Evolutionary conservation across 164 flowering plant species (phyloP).

Genomic region (Aristolochia californica): DNA sequence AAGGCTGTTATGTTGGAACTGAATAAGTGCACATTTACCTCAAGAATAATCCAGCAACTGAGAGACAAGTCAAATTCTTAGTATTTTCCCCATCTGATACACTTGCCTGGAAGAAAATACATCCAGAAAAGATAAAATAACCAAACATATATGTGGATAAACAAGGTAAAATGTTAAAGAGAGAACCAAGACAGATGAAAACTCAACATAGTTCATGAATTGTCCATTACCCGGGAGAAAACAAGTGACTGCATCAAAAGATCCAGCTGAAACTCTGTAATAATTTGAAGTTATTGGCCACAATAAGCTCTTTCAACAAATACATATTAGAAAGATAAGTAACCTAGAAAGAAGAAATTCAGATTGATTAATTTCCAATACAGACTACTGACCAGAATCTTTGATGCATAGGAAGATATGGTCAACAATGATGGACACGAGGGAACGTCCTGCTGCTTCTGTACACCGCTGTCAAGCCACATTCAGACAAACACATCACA

Average conservation of each 20-base stretch:
- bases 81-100: conserved; percentile 68
- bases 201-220: background rate
- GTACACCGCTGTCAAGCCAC: conserved; percentile 43
- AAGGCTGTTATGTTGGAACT: background rate
- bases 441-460: conserved; percentile 90
- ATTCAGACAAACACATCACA: background rate
- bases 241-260: conserved; percentile 90
- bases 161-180: background rate
- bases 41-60: conserved; percentile 73
- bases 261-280: conserved; percentile 92
- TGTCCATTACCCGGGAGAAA: conserved; percentile 73
- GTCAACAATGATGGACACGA: conserved; percentile 77
- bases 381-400: conserved; percentile 64
- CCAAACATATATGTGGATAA: too few relatives aligned
- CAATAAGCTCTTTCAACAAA: background rate
- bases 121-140: background rate
- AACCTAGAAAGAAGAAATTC: background rate
- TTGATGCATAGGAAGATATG: conserved; percentile 89
- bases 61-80: conserved; percentile 50
- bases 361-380: background rate
- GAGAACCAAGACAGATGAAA: background rate
- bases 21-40: conserved; percentile 32
- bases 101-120: conserved; percentile 49
- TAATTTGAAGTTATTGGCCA: conserved; percentile 2
- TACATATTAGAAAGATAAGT: too few relatives aligned